A percentile compares a stretch with the other conserved stretches of the same genome.
Conservation (phyloP, 2,329 filamentous ascomycete genomes). For the Calycina herbarum region DNA sequence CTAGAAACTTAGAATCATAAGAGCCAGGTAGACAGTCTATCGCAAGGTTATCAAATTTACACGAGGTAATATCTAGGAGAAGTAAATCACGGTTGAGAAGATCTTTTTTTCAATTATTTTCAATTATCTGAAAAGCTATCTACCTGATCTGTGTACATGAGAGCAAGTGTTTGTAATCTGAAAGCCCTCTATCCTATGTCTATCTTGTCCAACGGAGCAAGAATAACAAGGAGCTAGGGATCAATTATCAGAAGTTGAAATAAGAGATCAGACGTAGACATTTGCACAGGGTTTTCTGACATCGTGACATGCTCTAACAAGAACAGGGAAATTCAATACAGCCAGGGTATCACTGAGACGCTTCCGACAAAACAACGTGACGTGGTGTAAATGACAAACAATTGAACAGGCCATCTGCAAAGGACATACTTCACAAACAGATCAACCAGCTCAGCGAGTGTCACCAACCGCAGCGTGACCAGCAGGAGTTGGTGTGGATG, state of each 20-base stretch:
- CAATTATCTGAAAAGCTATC: not conserved
- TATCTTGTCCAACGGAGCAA: constrained; percentile 25
- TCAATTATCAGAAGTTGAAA: constrained; percentile 9
- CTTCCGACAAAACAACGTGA: not conserved
- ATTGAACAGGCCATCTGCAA: constrained; percentile 12
- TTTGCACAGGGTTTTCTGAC: not conserved
- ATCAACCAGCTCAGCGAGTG: constrained; percentile 18
- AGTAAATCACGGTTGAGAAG: no score
- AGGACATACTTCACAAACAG: constrained; percentile 9
- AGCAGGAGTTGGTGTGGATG: constrained; percentile 30
- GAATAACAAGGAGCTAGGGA: constrained; percentile 19
- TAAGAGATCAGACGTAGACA: constrained; percentile 6
- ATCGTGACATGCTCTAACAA: not conserved
- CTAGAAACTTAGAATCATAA: no score
- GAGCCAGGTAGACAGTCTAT: no score
- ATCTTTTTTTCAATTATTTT: not conserved
- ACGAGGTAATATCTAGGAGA: no score
- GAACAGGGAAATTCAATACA: not conserved
- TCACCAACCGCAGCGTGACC: constrained; percentile 23
- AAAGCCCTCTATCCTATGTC: constrained; percentile 24
- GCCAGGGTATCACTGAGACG: not conserved
- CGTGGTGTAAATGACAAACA: not conserved
- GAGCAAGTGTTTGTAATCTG: constrained; percentile 13
- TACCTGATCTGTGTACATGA: constrained; percentile 7
- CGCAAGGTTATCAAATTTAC: no score